These are phyloP conservation scores for Russula sp. DNA, from an alignment of 768 basidiomycete species.

Conservation along the genomic window DNA sequence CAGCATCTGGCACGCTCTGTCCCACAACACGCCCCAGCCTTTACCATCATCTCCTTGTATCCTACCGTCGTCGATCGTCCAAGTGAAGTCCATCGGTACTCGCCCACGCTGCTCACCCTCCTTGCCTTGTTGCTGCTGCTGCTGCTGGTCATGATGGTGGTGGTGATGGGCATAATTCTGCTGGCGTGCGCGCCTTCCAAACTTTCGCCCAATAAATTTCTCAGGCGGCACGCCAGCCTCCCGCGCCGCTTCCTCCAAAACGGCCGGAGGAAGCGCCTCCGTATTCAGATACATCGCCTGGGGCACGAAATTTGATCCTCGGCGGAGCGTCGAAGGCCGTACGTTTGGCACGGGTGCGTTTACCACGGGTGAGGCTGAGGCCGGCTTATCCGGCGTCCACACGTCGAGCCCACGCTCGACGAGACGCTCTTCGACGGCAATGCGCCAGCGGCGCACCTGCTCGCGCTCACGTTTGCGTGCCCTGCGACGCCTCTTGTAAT, in stretches of 20 bases:
- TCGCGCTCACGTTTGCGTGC: slow-evolving; percentile 36
- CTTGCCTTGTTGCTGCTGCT: neutral
- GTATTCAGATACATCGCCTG: slow-evolving; percentile 52
- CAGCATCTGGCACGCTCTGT: neutral
- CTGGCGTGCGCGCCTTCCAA: slow-evolving; percentile 8
- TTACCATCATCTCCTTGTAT: neutral
- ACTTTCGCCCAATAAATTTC: slow-evolving; percentile 31
- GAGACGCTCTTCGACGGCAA: slow-evolving; percentile 60
- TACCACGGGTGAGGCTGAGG: neutral
- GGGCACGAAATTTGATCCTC: slow-evolving; percentile 25
- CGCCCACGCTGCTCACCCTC: neutral
- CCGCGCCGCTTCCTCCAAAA: slow-evolving; percentile 55
- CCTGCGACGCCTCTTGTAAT: slow-evolving; percentile 40
- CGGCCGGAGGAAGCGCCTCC: slow-evolving; percentile 44
- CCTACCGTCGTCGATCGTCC: slow-evolving; percentile 8
- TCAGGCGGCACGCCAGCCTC: slow-evolving; percentile 60
- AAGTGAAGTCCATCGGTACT: slow-evolving; percentile 9
- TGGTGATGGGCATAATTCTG: neutral
- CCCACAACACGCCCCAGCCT: neutral
- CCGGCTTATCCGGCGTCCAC: slow-evolving; percentile 40
- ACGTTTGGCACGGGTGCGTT: neutral
- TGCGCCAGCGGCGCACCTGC: slow-evolving; percentile 48
- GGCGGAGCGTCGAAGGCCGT: slow-evolving; percentile 14
- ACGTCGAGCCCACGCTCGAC: slow-evolving; percentile 39
- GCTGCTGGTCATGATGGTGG: neutral